Percentiles rank a stretch among this genome's conserved stretches.
phyloP scores from a whole-genome alignment of 768 basidiomycete genomes.

The Jaapia argillacea region DNA sequence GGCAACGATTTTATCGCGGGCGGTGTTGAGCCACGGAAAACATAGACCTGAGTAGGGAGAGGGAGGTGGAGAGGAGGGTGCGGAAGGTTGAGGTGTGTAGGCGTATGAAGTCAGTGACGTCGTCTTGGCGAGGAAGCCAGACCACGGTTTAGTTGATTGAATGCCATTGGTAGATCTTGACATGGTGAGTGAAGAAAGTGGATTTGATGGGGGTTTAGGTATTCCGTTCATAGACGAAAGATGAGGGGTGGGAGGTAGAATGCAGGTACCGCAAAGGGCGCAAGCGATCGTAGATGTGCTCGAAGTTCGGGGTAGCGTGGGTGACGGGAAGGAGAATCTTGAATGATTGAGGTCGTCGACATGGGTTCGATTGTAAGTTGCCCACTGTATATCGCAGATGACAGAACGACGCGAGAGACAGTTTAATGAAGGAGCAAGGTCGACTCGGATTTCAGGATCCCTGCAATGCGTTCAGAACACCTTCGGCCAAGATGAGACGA shows the following conservation, averaged over 20 bases:
- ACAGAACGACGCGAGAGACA: slow-evolving; percentile 87
- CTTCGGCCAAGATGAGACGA: slow-evolving; percentile 5
- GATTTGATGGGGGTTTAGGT: slow-evolving; percentile 21
- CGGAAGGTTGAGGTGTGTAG: slow-evolving; percentile 21
- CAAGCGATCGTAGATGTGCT: slow-evolving; percentile 51
- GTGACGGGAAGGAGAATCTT: slow-evolving; percentile 36
- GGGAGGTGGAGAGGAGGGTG: slow-evolving; percentile 23
- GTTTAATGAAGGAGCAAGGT: slow-evolving; percentile 87
- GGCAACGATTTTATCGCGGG: no score
- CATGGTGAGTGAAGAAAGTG: slow-evolving; percentile 19
- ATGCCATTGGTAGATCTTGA: slow-evolving; percentile 21
- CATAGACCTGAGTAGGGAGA: slow-evolving; percentile 41
- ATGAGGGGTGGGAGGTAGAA: slow-evolving; percentile 30
- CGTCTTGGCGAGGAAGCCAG: slow-evolving; percentile 52
- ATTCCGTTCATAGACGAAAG: slow-evolving; percentile 8
- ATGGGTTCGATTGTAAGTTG: slow-evolving; percentile 87
- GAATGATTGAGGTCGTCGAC: slow-evolving; percentile 46
- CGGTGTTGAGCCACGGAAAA: slow-evolving; percentile 74
- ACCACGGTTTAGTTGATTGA: slow-evolving; percentile 37
- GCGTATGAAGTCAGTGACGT: slow-evolving; percentile 51
- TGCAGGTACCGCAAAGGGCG: slow-evolving; percentile 64
- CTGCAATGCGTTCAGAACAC: slow-evolving; percentile 34
- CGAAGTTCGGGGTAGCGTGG: slow-evolving; percentile 32
- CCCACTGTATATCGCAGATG: slow-evolving; percentile 75
- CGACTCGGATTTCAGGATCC: slow-evolving; percentile 89